These are phyloP conservation scores for Datura wrightii DNA, from an alignment of 257 asterid genomes.

Conservation along the genomic window DNA sequence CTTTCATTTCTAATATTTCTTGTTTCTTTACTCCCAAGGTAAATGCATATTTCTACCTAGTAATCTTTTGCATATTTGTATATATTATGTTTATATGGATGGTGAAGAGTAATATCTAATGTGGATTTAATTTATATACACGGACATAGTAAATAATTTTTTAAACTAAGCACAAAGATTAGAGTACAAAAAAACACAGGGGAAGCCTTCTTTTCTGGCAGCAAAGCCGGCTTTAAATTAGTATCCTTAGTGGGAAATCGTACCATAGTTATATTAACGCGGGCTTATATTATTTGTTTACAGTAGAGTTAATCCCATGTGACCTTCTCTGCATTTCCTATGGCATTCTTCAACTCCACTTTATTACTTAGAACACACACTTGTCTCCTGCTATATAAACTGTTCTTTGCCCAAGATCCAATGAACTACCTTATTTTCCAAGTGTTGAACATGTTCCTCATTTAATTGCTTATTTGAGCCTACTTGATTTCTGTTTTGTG, in stretches of 20 bases:
- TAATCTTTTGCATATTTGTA: background rate
- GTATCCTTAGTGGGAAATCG: slow-evolving; percentile 38
- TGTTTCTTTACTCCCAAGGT: slow-evolving; percentile 4
- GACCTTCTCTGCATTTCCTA: slow-evolving; percentile 68
- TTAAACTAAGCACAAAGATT: background rate
- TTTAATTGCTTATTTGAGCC: background rate
- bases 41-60: background rate
- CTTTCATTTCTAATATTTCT: background rate
- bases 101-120: too few relatives aligned
- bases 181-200: slow-evolving; percentile 49
- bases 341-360: slow-evolving; percentile 54
- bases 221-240: slow-evolving; percentile 48
- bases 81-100: too few relatives aligned
- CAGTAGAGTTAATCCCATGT: slow-evolving; percentile 75
- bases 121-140: too few relatives aligned
- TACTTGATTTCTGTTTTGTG: background rate
- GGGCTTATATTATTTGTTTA: slow-evolving; percentile 30
- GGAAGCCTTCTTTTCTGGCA: slow-evolving; percentile 56
- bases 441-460: too few relatives aligned
- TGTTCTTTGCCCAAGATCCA: slow-evolving; percentile 26
- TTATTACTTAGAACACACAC: slow-evolving; percentile 46
- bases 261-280: slow-evolving; percentile 47
- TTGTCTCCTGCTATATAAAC: slow-evolving; percentile 39
- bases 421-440: too few relatives aligned
- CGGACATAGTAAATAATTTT: background rate